Base-by-base conservation (phyloP, 495 filamentous ascomycete species). In the Aspergillus sclerotiicarbonarius region DNA sequence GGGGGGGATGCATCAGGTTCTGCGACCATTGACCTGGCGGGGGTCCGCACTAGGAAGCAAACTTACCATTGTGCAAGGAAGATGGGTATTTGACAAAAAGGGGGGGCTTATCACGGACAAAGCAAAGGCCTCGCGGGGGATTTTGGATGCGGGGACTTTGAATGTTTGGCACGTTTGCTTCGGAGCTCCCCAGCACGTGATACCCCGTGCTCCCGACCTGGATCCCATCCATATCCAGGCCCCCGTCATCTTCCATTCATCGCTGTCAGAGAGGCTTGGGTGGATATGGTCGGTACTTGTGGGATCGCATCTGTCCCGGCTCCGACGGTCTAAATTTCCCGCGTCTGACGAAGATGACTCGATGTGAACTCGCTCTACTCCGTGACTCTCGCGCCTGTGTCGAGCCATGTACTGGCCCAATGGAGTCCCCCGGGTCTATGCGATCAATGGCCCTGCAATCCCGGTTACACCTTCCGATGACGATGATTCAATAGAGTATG, bases 401-500 rank as follows among this genome's bases (percentile, higher is more conserved):
- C 57, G 67, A 84, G 82, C 82, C 81, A 97, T 97, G 92, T 97
- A 97, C 82, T 97, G 93, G 93, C 93, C 93, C 65, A 81, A 94
- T 76, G 91, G 91, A 71, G 90, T 91, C 60, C 92, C 92, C 58
- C 82, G 86, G 73, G 88, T 96, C 67, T 95, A 93, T 82, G 88
- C 89, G 71, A 87, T 87, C 74, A 87, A 82, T 73, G 77, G 81
- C 62, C 79, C 80, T 49, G 65, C 71, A 63, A 73, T 71, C 47
- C 63, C 73, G 13, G 58, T 67, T 53, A 63, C 71, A 21, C 64
- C 66, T 59, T 69, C 74, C 41, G 76, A 79, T 41, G 78, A 80
- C 16, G 47, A 59, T 15, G 53, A 25, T 9, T 37, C 35, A 29
- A 46, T 55, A 48, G 52, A 59, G 10, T 39, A 48, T 43, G 62